Percentiles rank a stretch among this genome's conserved stretches.
These are phyloP conservation scores for Strobilomyces dryophilus DNA, from an alignment of 768 basidiomycete species.

Conservation along the genomic window DNA sequence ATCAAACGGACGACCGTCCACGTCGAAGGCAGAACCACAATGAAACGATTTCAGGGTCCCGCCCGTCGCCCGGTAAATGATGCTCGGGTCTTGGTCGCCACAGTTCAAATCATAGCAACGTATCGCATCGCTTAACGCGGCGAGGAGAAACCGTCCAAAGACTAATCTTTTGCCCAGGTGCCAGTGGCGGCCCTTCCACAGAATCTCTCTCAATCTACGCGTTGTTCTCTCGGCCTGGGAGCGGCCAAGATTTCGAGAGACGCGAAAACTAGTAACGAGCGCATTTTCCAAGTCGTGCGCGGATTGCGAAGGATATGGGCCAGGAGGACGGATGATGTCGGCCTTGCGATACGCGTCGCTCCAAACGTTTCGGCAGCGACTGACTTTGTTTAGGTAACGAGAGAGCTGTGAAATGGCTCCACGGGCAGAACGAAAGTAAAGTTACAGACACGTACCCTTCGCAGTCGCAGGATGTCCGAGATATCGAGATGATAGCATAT, in stretches of 20 bases:
- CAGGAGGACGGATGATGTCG: conserved; percentile 12
- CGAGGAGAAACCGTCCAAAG: conserved; percentile 10
- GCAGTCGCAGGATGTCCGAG: background rate
- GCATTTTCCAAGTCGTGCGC: conserved; percentile 10
- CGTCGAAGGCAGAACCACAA: background rate
- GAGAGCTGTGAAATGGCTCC: background rate
- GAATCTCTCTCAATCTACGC: conserved; percentile 2
- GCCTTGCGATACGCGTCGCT: conserved; percentile 10
- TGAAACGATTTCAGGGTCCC: background rate
- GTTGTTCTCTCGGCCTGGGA: background rate
- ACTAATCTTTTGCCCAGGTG: conserved; percentile 1
- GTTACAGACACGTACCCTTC: background rate
- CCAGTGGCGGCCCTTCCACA: background rate
- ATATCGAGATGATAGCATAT: too few species aligned
- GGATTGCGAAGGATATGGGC: conserved; percentile 2
- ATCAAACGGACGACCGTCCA: background rate
- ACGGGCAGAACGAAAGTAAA: too few species aligned
- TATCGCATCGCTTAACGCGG: conserved; percentile 11
- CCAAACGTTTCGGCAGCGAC: background rate
- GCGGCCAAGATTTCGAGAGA: conserved; percentile 1
- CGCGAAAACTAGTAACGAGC: conserved; percentile 10
- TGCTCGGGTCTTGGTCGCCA: background rate
- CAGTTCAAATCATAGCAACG: conserved; percentile 3
- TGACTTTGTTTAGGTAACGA: background rate
- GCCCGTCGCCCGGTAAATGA: background rate